These are phyloP conservation scores for Fusarium secorum DNA, from an alignment of 2,329 filamentous ascomycete species.

Conservation along the genomic window DNA sequence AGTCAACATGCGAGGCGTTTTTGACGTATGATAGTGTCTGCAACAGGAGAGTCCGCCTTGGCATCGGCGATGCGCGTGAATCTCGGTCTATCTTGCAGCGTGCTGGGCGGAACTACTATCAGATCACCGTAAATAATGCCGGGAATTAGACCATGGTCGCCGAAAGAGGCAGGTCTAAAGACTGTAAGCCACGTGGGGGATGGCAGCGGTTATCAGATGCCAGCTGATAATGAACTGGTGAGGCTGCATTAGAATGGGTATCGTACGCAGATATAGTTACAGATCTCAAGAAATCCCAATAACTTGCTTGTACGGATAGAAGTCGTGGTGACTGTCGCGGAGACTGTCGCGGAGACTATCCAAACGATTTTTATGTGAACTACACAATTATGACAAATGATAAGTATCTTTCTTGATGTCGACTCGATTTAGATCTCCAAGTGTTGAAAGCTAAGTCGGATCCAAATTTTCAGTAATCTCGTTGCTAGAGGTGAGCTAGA, in stretches of 20 bases:
- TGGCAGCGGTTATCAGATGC: background rate
- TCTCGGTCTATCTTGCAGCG: background rate
- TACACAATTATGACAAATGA: no score
- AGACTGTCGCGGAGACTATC: background rate
- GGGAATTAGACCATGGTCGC: background rate
- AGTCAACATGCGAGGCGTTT: background rate
- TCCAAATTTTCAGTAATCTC: rapidly evolving
- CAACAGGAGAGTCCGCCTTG: background rate
- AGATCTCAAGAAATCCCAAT: rapidly evolving
- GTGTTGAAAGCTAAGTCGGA: no score
- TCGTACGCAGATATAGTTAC: background rate
- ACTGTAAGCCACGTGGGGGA: background rate
- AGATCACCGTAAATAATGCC: background rate
- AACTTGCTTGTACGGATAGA: background rate
- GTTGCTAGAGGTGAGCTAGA: background rate
- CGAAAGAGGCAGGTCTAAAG: background rate
- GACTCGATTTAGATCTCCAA: no score
- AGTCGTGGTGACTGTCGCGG: background rate
- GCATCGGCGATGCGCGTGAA: background rate
- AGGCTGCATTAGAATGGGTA: background rate
- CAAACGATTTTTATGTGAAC: no score
- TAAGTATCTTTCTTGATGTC: background rate
- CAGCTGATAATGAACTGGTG: background rate
- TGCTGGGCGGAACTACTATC: background rate
- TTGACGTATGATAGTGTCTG: background rate